Conservation (phyloP, 106 monocot species). For the Alisma plantagoaquatica region DNA sequence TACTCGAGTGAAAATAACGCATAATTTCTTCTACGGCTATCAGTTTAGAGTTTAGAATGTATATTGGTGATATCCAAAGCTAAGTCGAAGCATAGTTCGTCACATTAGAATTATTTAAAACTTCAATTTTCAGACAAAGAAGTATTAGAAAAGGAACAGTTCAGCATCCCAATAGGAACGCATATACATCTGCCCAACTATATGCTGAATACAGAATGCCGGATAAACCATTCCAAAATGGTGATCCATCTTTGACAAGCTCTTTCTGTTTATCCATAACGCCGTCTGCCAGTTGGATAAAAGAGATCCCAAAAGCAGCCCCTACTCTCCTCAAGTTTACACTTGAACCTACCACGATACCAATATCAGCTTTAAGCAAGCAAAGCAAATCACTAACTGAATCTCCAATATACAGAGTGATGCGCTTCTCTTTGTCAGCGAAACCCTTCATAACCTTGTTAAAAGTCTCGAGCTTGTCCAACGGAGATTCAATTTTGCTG, state of each 20-base stretch:
- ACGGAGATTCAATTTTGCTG: conserved; percentile 63
- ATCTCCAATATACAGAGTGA: conserved; percentile 86
- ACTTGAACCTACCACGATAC: conserved; percentile 90
- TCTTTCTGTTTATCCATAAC: conserved; percentile 58
- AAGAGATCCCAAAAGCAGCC: conserved; percentile 62
- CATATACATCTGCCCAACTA: conserved; percentile 78
- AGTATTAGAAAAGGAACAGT: no score
- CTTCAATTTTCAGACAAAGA: no score
- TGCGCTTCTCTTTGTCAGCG: neutral
- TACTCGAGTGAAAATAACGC: no score
- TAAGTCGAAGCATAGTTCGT: no score
- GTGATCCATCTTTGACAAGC: conserved; percentile 5
- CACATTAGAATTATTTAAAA: no score
- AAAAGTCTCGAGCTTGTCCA: conserved; percentile 58
- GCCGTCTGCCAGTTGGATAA: conserved; percentile 50
- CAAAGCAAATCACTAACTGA: conserved; percentile 86
- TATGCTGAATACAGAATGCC: conserved; percentile 81
- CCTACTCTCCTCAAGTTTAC: conserved; percentile 66
- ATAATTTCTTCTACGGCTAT: no score
- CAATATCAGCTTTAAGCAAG: conserved; percentile 85
- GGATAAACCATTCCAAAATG: conserved; percentile 35
- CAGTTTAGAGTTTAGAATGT: no score
- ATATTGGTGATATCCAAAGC: no score
- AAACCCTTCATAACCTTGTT: conserved; percentile 30
- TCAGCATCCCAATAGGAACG: conserved; percentile 52